Conservation (phyloP, 495 filamentous ascomycete species). For the Trichocladium antarcticum region DNA sequence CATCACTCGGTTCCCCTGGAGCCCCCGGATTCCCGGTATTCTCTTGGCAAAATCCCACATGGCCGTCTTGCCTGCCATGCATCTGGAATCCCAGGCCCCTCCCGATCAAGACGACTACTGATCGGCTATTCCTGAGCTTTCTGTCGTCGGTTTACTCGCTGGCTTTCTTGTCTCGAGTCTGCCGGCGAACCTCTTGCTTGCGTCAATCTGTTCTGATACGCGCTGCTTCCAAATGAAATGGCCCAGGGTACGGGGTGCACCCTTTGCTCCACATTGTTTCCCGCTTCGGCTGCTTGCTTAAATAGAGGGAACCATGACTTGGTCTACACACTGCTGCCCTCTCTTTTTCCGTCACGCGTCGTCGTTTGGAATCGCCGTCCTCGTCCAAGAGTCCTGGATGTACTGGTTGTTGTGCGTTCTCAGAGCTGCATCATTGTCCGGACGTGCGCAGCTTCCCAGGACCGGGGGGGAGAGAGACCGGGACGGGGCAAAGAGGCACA, state of each 20-base stretch:
- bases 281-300: slow-evolving; percentile 24
- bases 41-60: not conserved
- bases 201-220: slow-evolving; percentile 33
- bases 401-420: not conserved
- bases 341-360: slow-evolving; percentile 8
- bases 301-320: slow-evolving; percentile 7
- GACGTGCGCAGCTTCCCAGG: slow-evolving; percentile 10
- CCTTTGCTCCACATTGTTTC: slow-evolving; percentile 26
- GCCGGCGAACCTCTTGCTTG: slow-evolving; percentile 13
- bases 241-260: slow-evolving; percentile 17
- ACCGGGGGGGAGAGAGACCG: slow-evolving; percentile 11
- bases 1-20: not conserved
- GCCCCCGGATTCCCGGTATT: slow-evolving; percentile 11
- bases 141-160: slow-evolving; percentile 9
- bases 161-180: slow-evolving; percentile 11
- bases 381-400: slow-evolving; percentile 5
- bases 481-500: slow-evolving; percentile 20
- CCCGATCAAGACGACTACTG: slow-evolving; percentile 2
- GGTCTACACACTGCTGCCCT: slow-evolving; percentile 18
- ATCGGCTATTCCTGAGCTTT: slow-evolving; percentile 13
- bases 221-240: slow-evolving; percentile 30
- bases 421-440: slow-evolving; percentile 2
- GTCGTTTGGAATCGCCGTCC: slow-evolving; percentile 5
- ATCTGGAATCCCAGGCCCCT: slow-evolving; percentile 6
- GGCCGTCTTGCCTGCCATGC: not conserved